Percentiles rank a stretch among this genome's conserved stretches.
phyloP scores from a whole-genome alignment of 116 monocot species.

The Zostera marina region DNA sequence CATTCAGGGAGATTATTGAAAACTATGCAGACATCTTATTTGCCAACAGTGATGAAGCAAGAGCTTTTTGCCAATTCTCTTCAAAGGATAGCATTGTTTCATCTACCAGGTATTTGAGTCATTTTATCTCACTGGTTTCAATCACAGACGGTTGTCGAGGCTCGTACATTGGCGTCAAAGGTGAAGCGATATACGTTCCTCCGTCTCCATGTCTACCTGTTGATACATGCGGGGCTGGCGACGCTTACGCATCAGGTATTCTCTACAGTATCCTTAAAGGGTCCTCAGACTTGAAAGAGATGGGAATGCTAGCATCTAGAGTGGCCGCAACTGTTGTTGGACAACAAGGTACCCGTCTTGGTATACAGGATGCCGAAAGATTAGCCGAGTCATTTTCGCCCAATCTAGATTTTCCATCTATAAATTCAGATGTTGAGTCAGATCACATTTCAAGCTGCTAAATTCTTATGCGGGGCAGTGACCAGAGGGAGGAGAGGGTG shows the following conservation, averaged over 20 bases:
- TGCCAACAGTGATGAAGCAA: constrained; percentile 63
- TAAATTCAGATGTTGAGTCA: constrained; percentile 23
- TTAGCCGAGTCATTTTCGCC: constrained; percentile 38
- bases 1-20: constrained; percentile 59
- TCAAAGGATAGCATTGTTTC: constrained; percentile 37
- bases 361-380: constrained; percentile 53
- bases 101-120: constrained; percentile 59
- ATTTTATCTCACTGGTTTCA: constrained; percentile 67
- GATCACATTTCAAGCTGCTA: constrained; percentile 45
- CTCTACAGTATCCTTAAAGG: constrained; percentile 69
- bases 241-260: constrained; percentile 77
- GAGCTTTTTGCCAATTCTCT: constrained; percentile 39
- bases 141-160: constrained; percentile 75
- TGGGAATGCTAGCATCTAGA: constrained; percentile 64
- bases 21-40: constrained; percentile 81
- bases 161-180: constrained; percentile 77
- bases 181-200: constrained; percentile 76
- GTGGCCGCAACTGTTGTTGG: constrained; percentile 76
- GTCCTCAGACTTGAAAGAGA: constrained; percentile 65
- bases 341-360: constrained; percentile 80
- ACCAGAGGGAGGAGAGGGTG: no score
- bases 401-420: constrained; percentile 22
- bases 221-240: constrained; percentile 91
- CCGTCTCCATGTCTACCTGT: constrained; percentile 63
- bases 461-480: no score